These are phyloP conservation scores for Striga hermonthica DNA, from an alignment of 305 asterid genomes.

Conservation along the genomic window DNA sequence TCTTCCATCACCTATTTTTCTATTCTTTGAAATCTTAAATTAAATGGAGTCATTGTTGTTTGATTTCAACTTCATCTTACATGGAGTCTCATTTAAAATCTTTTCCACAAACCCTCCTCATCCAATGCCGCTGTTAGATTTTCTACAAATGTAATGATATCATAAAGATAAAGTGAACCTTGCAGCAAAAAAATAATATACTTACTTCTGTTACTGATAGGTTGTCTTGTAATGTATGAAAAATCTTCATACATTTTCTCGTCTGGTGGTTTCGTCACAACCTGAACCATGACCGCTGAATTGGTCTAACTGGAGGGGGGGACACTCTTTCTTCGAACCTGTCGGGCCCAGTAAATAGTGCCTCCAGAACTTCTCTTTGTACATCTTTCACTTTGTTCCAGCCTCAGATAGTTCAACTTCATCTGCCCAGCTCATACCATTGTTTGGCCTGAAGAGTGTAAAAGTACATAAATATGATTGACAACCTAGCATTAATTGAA, in stretches of 20 bases:
- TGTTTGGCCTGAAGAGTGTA: constrained; percentile 39
- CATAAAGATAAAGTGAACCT: too few relatives aligned
- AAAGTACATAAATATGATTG: not conserved
- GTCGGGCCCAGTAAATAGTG: constrained; percentile 29
- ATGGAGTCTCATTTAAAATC: too few relatives aligned
- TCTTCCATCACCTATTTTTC: too few relatives aligned
- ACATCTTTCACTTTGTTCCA: not conserved
- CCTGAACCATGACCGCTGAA: constrained; percentile 31
- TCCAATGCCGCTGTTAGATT: too few relatives aligned
- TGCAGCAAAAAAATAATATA: constrained; percentile 22
- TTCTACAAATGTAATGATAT: too few relatives aligned
- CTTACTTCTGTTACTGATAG: constrained; percentile 44
- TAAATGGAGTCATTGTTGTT: too few relatives aligned
- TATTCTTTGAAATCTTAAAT: too few relatives aligned
- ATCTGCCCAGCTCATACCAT: constrained; percentile 25
- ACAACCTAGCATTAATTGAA: not conserved
- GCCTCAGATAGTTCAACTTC: not conserved
- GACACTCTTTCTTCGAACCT: constrained; percentile 36
- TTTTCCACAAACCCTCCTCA: too few relatives aligned
- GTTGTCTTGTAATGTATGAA: constrained; percentile 46
- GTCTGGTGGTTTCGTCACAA: constrained; percentile 51
- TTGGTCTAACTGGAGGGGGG: constrained; percentile 28
- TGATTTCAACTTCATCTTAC: too few relatives aligned
- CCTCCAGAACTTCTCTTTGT: constrained; percentile 1
- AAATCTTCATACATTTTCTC: constrained; percentile 46